phyloP scores from a whole-genome alignment of 2,329 filamentous ascomycete genomes.

The Colletotrichum trifolii region DNA sequence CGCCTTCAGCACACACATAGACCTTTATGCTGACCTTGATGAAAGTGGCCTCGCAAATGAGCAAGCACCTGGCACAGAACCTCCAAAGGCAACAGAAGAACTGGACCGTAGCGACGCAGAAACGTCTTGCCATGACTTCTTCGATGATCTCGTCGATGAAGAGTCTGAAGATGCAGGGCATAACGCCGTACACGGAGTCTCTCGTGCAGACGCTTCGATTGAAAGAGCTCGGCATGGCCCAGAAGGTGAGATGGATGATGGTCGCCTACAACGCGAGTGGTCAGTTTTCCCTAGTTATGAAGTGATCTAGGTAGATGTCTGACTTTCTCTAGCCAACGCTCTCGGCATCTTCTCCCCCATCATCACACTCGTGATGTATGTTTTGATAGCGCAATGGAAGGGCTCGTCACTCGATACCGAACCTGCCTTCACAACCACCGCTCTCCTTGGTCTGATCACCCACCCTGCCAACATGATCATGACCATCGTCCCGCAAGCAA shows the following conservation, averaged over 20 bases:
- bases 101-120: conserved; percentile 37
- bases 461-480: conserved; percentile 36
- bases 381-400: background rate
- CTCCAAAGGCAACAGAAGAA: conserved; percentile 18
- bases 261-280: conserved; percentile 25
- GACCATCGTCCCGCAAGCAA: conserved; percentile 28
- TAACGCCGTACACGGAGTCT: conserved; percentile 43
- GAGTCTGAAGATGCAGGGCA: conserved; percentile 49
- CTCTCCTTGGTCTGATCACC: conserved; percentile 38
- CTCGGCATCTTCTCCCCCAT: conserved; percentile 36
- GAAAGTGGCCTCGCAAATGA: conserved; percentile 19
- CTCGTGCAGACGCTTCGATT: conserved; percentile 48
- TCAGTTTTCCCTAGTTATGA: conserved; percentile 5
- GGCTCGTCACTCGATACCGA: conserved; percentile 3
- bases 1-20: background rate
- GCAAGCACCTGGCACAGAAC: conserved; percentile 16
- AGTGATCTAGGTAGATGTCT: too few species aligned
- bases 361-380: conserved; percentile 9
- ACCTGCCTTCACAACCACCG: conserved; percentile 39
- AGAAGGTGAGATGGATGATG: conserved; percentile 36
- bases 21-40: background rate
- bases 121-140: conserved; percentile 45
- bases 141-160: conserved; percentile 48
- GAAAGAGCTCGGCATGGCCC: conserved; percentile 40
- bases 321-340: conserved; percentile 32